Base-by-base conservation (phyloP, 371 early-diverging fungal genomes). In the Rhizopus delemar region DNA sequence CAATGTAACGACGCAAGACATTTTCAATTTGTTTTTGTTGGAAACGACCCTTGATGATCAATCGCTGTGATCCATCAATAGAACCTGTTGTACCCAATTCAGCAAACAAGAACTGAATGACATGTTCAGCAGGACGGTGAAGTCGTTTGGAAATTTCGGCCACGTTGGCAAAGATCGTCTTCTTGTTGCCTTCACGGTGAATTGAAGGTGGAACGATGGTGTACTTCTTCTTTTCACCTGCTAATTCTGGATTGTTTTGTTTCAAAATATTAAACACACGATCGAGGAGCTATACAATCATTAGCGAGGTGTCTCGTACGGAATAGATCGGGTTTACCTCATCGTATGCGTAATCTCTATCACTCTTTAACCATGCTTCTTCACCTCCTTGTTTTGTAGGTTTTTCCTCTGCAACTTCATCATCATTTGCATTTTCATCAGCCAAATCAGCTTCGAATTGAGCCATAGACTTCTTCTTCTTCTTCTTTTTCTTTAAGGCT, bases 21-120 rank as follows among this genome's bases (percentile, higher is more conserved):
- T 92, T 96, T 79, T 99, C 99, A 51, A 99, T 95, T 78, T 99
- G 99, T 83, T 96, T 95, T 77, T 95, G 98, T 77, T 96, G 93
- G 92, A 97, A 99, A 58, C 92, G 88, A 56, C 99, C 99, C 87
- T 96, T 96, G 79, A 99, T 95, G 46, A 99, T 83, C 57, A 99
- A 78, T 39, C 96, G 89, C 69, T 94, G 93, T 50, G 85, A 85
- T 60, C 95, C 93, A 74, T 99, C 99, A 52, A 98, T 86, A 28
- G 99, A 97, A 41, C 99, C 99, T 39, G 88, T 92, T 12, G 98
- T 97, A 78, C 98, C 97, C 89, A 99, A 86, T 86, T 99, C 99
- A 46, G 97, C 91, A 76, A 94, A 97, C 71, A 99, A 84, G 84
- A 90, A 99, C 76, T 96, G 95, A 70, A 95, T 95, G 38, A 99